Evolutionary conservation across 305 asterid genomes (phyloP), one percentile per base, ranked within the genome.

Genomic region (Solanum hybrid): DNA sequence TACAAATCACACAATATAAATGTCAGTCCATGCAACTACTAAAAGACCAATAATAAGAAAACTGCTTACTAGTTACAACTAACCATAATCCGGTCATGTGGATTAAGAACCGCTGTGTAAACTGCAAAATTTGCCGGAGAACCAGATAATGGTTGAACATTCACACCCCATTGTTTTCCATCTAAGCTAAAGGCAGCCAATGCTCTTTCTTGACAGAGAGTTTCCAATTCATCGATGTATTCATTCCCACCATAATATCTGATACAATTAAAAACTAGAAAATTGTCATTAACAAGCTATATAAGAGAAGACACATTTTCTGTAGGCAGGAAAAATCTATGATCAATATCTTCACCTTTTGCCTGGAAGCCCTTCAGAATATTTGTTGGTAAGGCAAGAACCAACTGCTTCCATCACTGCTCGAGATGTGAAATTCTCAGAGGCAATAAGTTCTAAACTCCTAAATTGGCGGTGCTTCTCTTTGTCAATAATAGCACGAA

Each of bases 321-420:
- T 27, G 88, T 33, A 41, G 57, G 73, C 10, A 41, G 13, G 73
- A 83, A 83, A 83, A 12, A 75, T 45, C 27, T 22, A 83, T 27
- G 87, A 83, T 83, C 22, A 10, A 83, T 27, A 17, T 83, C 38
- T 89, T 78, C 88, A 97, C 99, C 99, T 95, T 95, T 96, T 97
- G 27, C 98, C 98, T 51, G 99, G 99, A 77, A 97, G 93, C 84
- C 99, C 99, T 93, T 97, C 99, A 4, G 99, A 97, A 88, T 97
- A 97, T 87, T 97, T 97, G 90, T 97, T 97, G 79, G 99, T 96
- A 91, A 97, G 96, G 95, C 99, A 97, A 91, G 99, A 97, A 92
- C 99, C 99, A 90, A 97, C 99, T 26, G 98, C 99, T 94, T 97
- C 99, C 99, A 97, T 97, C 91, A 97, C 99, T 45, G 99, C 99